Evolutionary conservation across 1,139 yeast genomes (phyloP).

Genomic region (Kodamaea alishanica): DNA sequence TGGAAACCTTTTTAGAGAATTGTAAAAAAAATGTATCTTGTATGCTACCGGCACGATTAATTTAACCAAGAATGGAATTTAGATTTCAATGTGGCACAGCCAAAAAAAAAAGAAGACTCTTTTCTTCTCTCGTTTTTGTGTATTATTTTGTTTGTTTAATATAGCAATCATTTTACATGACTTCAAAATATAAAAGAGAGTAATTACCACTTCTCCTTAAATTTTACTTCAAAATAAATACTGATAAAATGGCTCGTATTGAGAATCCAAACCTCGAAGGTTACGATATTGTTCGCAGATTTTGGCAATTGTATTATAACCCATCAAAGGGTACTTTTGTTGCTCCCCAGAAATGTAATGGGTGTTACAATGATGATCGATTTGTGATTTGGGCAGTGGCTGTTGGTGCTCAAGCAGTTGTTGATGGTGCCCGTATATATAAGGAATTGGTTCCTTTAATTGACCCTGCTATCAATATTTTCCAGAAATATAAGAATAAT

Average conservation of each 20-base stretch:
- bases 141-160: too few species aligned
- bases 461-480: slow-evolving; percentile 49
- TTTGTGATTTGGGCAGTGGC: slow-evolving; percentile 70
- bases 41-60: background rate
- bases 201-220: background rate
- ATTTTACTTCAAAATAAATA: slow-evolving; percentile 2
- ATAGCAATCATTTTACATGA: background rate
- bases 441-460: slow-evolving; percentile 55
- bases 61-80: background rate
- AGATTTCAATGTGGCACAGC: background rate
- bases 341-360: slow-evolving; percentile 41
- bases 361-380: slow-evolving; percentile 52
- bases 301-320: slow-evolving; percentile 50
- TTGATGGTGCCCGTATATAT: slow-evolving; percentile 59
- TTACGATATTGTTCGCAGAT: slow-evolving; percentile 38
- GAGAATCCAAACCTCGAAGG: slow-evolving; percentile 51
- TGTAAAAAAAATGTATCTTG: background rate
- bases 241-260: slow-evolving; percentile 19
- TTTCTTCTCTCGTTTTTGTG: too few species aligned
- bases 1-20: background rate
- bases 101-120: too few species aligned
- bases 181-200: background rate
- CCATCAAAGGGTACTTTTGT: slow-evolving; percentile 39
- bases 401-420: slow-evolving; percentile 59
- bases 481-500: slow-evolving; percentile 52